A percentile compares a stretch with the other conserved stretches of the same genome.
These are phyloP conservation scores for Ilex paraguariensis DNA, from an alignment of 305 asterid species.

Conservation along the genomic window DNA sequence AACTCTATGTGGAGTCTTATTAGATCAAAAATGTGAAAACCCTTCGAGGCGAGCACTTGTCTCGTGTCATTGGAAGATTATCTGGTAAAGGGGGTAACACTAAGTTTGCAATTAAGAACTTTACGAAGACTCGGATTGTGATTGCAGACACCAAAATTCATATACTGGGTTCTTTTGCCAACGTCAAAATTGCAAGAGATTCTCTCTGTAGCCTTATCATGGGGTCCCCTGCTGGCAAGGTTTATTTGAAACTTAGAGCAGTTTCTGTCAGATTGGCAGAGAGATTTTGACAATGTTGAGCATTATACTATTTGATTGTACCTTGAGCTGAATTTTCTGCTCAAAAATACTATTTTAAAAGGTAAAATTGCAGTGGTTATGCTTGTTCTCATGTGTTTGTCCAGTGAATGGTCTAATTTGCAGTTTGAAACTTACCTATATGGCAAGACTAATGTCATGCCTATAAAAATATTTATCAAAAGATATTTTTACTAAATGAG, in stretches of 20 bases:
- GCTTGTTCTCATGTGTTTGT: too few species aligned
- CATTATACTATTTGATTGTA: too few species aligned
- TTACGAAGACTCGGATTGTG: slow-evolving; percentile 73
- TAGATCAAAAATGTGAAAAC: slow-evolving; percentile 90
- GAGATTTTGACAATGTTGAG: slow-evolving; percentile 31
- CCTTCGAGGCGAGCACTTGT: slow-evolving; percentile 73
- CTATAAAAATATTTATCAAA: too few species aligned
- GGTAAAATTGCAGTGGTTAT: too few species aligned
- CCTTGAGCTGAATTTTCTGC: too few species aligned
- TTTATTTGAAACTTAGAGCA: slow-evolving; percentile 72
- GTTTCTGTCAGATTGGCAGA: slow-evolving; percentile 62
- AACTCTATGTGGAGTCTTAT: slow-evolving; percentile 68
- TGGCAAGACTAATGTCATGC: too few species aligned
- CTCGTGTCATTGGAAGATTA: slow-evolving; percentile 75
- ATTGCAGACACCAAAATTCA: slow-evolving; percentile 78
- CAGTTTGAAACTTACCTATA: too few species aligned
- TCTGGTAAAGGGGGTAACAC: slow-evolving; percentile 88
- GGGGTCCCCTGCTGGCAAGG: slow-evolving; percentile 92
- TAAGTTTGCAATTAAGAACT: slow-evolving; percentile 76
- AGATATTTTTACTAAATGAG: too few species aligned
- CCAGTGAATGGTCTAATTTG: too few species aligned
- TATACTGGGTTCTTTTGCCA: slow-evolving; percentile 63
- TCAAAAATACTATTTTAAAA: too few species aligned
- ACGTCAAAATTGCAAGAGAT: slow-evolving; percentile 71
- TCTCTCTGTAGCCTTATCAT: slow-evolving; percentile 70